Evolutionary conservation across 345 rosid species (phyloP), one percentile per base, ranked within the genome.

Genomic region (Heritiera fomes): DNA sequence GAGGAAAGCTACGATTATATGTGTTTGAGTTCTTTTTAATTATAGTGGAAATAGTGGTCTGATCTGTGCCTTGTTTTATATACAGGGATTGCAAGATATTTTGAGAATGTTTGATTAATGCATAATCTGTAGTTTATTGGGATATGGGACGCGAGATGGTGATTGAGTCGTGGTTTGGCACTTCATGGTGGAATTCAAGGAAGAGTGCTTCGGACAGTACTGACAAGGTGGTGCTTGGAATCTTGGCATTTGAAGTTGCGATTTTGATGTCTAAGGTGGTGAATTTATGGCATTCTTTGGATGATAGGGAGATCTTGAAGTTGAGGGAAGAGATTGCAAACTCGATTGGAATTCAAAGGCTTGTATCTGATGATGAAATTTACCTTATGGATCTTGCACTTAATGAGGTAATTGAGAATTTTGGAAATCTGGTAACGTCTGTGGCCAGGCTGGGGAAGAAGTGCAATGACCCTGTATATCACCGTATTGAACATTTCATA

Each of bases 241-340:
- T 90, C 60, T 79, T 91, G 81, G 89, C 96, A 41, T 90, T 80
- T 79, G 95, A 90, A 79, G 89, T 90, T 62, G 87, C 87, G 14
- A 67, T 86, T 69, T 83, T 91, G 84, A 88, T 90, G 93, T 87
- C 85, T 23, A 85, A 85, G 80, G 80, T 90, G 30, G 84, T 83
- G 47, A 84, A 75, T 77, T 79, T 91, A 64, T 91, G 96, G 93
- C 86, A 85, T 73, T 83, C 64, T 60, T 83, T 87, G 82, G 82
- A 81, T 56, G 91, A 90, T 2, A 74, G 76, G 60, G 91, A 90
- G 84, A 75, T 87, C 4, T 4, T 7, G 8, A 82, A 84, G 79
- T 79, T 86, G 80, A 87, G 84, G 68, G 89, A 87, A 73, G 92
- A 88, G 59, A 82, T 87, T 72, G 66, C 63, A 65, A 80, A 74